Evolutionary conservation across 2,329 filamentous ascomycete genomes (phyloP).

Genomic region (Fusarium ambrosium): DNA sequence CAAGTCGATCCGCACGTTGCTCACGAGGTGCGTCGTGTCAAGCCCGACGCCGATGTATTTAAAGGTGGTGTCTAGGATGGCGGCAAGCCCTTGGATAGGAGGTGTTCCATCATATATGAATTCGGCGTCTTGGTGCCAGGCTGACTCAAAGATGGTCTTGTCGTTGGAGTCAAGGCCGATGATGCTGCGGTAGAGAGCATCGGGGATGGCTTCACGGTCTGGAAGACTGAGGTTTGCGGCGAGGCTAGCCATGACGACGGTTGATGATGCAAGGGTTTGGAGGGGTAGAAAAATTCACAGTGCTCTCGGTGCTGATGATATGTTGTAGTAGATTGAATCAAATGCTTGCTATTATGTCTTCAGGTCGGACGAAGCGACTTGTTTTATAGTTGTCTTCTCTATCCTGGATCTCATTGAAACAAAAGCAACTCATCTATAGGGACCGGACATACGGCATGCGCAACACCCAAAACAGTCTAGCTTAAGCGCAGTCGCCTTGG

Average conservation of each 20-base stretch:
- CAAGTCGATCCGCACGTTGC: constrained; percentile 17
- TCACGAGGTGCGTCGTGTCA: constrained; percentile 17
- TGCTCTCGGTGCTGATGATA: too few species aligned
- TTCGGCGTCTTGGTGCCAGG: constrained; percentile 19
- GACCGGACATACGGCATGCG: neutral
- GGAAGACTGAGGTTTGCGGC: constrained; percentile 6
- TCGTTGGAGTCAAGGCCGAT: constrained; percentile 15
- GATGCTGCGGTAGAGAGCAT: constrained; percentile 23
- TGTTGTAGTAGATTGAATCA: too few species aligned
- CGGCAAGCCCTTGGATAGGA: constrained; percentile 2
- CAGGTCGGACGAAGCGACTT: neutral
- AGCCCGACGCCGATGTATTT: constrained; percentile 6
- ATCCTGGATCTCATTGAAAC: neutral
- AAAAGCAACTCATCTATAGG: neutral
- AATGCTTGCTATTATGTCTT: fast-evolving
- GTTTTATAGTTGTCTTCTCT: neutral
- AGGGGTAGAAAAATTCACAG: neutral
- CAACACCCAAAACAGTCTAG: constrained; percentile 9
- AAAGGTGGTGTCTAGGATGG: constrained; percentile 15
- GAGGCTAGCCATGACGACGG: neutral
- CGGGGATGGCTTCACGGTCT: constrained; percentile 17
- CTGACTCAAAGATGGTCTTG: constrained; percentile 9
- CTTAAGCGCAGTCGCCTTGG: constrained; percentile 16
- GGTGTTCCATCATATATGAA: constrained; percentile 13
- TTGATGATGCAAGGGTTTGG: neutral